Evolutionary conservation across 2,329 filamentous ascomycete genomes (phyloP).

Genomic region (Pezicula radicicola): DNA sequence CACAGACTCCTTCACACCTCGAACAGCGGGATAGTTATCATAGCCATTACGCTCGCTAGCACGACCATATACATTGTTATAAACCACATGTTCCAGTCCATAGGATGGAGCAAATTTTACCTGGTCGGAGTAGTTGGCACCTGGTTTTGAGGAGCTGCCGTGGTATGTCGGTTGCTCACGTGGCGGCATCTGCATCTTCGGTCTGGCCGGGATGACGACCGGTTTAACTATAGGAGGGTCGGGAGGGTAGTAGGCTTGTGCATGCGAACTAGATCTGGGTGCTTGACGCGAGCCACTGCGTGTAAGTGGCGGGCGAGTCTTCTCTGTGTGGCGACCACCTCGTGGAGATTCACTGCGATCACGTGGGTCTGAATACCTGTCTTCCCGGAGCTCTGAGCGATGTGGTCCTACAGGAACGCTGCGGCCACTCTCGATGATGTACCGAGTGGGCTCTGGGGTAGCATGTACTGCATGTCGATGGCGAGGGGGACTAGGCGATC

Average conservation of each 20-base stretch:
- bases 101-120: background rate
- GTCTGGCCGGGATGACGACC: constrained; percentile 12
- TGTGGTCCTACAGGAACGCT: constrained; percentile 16
- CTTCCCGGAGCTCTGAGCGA: constrained; percentile 16
- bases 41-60: background rate
- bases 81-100: background rate
- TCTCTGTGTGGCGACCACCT: constrained; percentile 8
- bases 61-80: background rate
- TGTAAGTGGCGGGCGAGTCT: constrained; percentile 10
- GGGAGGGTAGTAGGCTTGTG: constrained; percentile 13
- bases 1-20: background rate
- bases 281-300: constrained; percentile 6
- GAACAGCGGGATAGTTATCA: background rate
- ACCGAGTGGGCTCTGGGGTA: constrained; percentile 16
- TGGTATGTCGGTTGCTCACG: constrained; percentile 8
- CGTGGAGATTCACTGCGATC: constrained; percentile 22
- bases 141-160: background rate
- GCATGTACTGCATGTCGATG: constrained; percentile 8
- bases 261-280: constrained; percentile 6
- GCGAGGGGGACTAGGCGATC: constrained; percentile 15
- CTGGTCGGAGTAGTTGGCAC: background rate
- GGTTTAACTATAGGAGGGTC: constrained; percentile 7
- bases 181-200: constrained; percentile 12
- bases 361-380: constrained; percentile 10
- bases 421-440: constrained; percentile 20